A percentile compares a stretch with the other conserved stretches of the same genome.
Conservation (phyloP, 2,329 filamentous ascomycete genomes). For the Talaromyces sp. region DNA sequence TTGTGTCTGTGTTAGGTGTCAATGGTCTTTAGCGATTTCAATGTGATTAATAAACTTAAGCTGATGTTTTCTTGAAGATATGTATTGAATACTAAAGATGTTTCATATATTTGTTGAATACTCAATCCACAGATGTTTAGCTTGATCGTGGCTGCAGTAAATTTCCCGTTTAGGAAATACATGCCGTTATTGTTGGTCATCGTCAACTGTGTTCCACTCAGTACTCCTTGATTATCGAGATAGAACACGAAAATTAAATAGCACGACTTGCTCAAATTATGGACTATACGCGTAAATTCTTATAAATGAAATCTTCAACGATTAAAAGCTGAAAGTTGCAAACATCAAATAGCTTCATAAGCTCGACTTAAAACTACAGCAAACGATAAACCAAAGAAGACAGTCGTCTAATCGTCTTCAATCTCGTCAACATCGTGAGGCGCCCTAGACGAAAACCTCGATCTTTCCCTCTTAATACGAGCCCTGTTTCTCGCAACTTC, state of each 20-base stretch:
- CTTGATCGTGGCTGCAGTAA: background rate
- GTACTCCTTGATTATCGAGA: background rate
- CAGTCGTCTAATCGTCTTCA: background rate
- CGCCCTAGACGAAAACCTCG: slow-evolving; percentile 3
- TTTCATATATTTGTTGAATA: too few species aligned
- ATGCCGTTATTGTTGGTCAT: background rate
- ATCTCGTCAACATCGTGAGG: slow-evolving; percentile 1
- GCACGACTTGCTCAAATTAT: background rate
- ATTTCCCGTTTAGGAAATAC: background rate
- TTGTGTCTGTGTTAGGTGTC: background rate
- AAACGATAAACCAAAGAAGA: background rate
- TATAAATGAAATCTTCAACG: background rate
- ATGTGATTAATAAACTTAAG: background rate
- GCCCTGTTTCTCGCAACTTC: background rate
- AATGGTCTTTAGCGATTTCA: background rate
- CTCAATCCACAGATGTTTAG: background rate
- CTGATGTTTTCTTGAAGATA: too few species aligned
- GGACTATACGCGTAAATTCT: background rate
- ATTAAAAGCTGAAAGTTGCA: background rate
- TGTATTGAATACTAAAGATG: too few species aligned
- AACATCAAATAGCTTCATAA: background rate
- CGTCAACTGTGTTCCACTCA: background rate
- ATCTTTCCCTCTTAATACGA: slow-evolving; percentile 6
- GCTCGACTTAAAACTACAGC: background rate
- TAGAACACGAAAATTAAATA: background rate